These are phyloP conservation scores for Pseudogymnoascus sp. DNA, from an alignment of 2,329 filamentous ascomycete species.

Conservation along the genomic window DNA sequence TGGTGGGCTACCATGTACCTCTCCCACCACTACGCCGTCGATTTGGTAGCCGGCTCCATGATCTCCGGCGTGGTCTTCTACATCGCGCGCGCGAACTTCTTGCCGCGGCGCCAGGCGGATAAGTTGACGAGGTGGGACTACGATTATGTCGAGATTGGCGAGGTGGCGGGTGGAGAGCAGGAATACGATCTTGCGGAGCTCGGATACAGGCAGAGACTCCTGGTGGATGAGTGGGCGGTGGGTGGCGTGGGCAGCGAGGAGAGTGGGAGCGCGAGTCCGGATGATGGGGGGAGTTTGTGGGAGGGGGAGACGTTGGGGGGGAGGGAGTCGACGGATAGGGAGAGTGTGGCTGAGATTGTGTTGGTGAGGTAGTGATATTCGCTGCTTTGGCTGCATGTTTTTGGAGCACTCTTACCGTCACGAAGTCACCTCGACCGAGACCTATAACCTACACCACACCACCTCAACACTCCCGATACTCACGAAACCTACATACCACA, in stretches of 20 bases:
- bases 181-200: constrained; percentile 38
- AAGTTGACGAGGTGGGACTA: constrained; percentile 93
- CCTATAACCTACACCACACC: neutral
- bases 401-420: neutral
- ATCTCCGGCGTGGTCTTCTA: constrained; percentile 74
- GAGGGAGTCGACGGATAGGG: neutral
- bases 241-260: constrained; percentile 58
- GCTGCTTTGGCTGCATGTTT: neutral
- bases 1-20: constrained; percentile 99
- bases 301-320: constrained; percentile 44
- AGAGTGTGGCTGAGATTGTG: neutral
- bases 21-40: constrained; percentile 92
- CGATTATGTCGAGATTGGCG: constrained; percentile 81
- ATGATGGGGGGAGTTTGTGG: constrained; percentile 48
- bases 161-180: constrained; percentile 47
- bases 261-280: constrained; percentile 27
- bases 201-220: constrained; percentile 17
- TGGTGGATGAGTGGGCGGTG: constrained; percentile 69
- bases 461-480: neutral
- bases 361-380: neutral
- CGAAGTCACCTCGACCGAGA: neutral
- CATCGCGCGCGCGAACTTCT: constrained; percentile 67
- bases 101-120: constrained; percentile 73
- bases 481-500: neutral
- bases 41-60: constrained; percentile 78